Conservation (phyloP, 129 eudicot species). For the Rutidosis leptorrhynchoides region DNA sequence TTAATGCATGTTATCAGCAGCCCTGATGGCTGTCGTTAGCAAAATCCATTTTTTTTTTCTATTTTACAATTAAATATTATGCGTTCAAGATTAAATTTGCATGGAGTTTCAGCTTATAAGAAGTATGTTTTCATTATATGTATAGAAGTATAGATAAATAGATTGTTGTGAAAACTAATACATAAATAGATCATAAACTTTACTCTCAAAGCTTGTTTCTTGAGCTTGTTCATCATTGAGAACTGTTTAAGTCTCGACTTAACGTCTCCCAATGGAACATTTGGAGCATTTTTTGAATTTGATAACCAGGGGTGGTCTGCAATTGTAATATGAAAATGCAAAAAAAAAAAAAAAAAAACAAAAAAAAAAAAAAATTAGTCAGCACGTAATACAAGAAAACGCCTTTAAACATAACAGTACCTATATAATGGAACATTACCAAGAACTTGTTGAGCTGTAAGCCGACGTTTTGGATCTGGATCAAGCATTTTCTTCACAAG, state of each 20-base stretch:
- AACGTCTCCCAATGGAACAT: conserved; percentile 75
- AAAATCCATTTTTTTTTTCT: too few relatives aligned
- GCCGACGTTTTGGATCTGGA: conserved; percentile 75
- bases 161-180: background rate
- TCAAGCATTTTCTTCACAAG: conserved; percentile 93
- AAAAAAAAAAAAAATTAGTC: conserved; percentile 13
- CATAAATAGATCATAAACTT: conserved; percentile 15
- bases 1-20: too few relatives aligned
- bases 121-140: too few relatives aligned
- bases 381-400: conserved; percentile 4
- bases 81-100: too few relatives aligned
- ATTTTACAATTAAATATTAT: too few relatives aligned
- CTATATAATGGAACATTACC: conserved; percentile 44
- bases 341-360: background rate
- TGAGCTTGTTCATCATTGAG: conserved; percentile 78
- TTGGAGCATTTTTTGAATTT: conserved; percentile 63
- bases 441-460: conserved; percentile 81
- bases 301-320: conserved; percentile 81
- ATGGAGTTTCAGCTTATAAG: too few relatives aligned
- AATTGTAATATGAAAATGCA: conserved; percentile 15
- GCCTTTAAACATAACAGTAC: conserved; percentile 15
- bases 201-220: conserved; percentile 81
- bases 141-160: background rate
- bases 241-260: conserved; percentile 82
- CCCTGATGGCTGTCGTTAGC: too few relatives aligned